A percentile compares a stretch with the other conserved stretches of the same genome.
Conservation (phyloP, 352 stramenopile genomes). For the Albugo candida region DNA sequence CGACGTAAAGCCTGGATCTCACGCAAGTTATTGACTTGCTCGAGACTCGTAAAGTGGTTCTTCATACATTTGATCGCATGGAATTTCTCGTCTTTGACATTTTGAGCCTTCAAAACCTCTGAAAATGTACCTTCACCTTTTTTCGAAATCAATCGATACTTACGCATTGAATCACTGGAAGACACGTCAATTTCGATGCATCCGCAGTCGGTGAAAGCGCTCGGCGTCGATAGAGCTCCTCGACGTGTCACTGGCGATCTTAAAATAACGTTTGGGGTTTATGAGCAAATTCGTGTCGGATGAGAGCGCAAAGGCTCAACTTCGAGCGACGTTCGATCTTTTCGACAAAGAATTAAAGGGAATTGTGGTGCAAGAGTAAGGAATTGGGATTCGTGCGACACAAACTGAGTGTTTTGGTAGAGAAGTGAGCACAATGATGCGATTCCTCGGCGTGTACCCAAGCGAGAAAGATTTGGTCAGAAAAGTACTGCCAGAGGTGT, state of each 20-base stretch:
- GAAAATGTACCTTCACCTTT: conserved; percentile 94
- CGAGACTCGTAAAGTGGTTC: conserved; percentile 89
- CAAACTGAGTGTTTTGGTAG: conserved; percentile 9
- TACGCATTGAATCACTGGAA: conserved; percentile 31
- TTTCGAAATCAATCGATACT: conserved; percentile 88
- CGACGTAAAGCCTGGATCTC: conserved; percentile 90
- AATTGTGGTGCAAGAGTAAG: conserved; percentile 70
- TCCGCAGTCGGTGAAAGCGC: not conserved
- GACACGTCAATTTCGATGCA: not conserved
- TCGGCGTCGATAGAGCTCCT: too few species aligned
- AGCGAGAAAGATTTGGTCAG: conserved; percentile 83
- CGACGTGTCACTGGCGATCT: too few species aligned
- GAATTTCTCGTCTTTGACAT: conserved; percentile 88
- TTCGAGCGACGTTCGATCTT: conserved; percentile 75
- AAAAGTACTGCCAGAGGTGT: conserved; percentile 81
- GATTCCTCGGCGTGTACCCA: conserved; percentile 77
- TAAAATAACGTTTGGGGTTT: not conserved
- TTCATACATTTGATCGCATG: conserved; percentile 98
- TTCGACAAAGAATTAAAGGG: conserved; percentile 87
- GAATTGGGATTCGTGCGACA: not conserved
- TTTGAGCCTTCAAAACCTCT: conserved; percentile 84
- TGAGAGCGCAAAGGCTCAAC: conserved; percentile 19
- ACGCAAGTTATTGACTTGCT: conserved; percentile 92
- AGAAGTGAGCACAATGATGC: conserved; percentile 82
- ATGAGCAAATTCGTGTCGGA: not conserved